Evolutionary conservation across 176 grass and related monocot genomes (phyloP), one percentile per base, ranked within the genome.

Genomic region (Eleusine coracana): DNA sequence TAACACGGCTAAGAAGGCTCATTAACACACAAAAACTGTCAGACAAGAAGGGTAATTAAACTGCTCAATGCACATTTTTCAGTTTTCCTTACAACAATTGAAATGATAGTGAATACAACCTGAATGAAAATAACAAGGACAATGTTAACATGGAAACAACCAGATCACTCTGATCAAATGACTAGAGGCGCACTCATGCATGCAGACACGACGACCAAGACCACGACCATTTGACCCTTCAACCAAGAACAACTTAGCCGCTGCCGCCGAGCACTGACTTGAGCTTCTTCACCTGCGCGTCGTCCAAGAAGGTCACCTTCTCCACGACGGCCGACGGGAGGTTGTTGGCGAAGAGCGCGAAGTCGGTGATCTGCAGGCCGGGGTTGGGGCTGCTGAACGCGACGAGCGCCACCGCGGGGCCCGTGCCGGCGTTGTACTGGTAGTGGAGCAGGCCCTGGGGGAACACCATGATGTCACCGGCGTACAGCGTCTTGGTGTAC

Each of bases 241-340:
- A 50, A 12, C 23, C 27, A 34, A 54, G n/a, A 68, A 66, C 40
- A 1, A 20, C 34, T 80, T 77, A 89, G n/a, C 56, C 87, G 72
- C 40, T 85, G 75, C 94, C 94, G 21, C 94, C 91, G 46, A 96
- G 91, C 55, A 93, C 84, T 7, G 82, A 60, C 67, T 96, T 96
- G 81, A 96, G 91, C 84, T 93, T 96, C 91, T 91, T 96, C 63
- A 93, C 94, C 81, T 84, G 18, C 8, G 83, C 76, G 41, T 96
- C 91, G 40, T 96, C 91, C 50, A 96, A 82, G 84, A 96, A 93
- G 68, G 88, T 93, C 23, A 93, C 94, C 59, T 74, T 85, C 91
- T 93, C 91, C 27, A 93, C 88, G 17, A 87, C 17, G 70, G 61
- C 67, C 18, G 93, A 96, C 14, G 88, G 91, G 15, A 97, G 81